Evolutionary conservation across 2,329 filamentous ascomycete species (phyloP), one percentile per base, ranked within the genome.

Genomic region (Calonectria multiphialidica): DNA sequence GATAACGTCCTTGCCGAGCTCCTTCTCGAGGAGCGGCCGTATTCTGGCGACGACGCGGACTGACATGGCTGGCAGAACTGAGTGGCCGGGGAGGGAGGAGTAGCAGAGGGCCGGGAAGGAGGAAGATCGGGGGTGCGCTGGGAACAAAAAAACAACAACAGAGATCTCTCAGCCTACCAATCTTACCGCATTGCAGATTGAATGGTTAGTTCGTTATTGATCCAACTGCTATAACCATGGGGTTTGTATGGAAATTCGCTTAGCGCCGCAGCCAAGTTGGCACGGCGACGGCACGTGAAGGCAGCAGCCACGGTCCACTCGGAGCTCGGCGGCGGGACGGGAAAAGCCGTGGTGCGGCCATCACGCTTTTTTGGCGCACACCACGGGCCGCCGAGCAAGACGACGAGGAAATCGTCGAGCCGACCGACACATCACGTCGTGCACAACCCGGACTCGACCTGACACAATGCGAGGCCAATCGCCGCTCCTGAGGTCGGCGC

Each of bases 21-120:
- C 97, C 75, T 93, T 92, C 78, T 94, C 93, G 74, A 98, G 91
- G 74, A 98, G 90, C 65, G 96, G 96, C 78, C 96, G 93, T 79
- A 99, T 94, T 77, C 97, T 91, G 72, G 96, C 96, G 75, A 98
- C 94, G 71, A 98, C 96, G 81, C 95, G 90, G 77, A 98, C 94
- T 73, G 89, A 89, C 91, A 92, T 91, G 75, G 72, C 78, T 57
- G 45, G 44, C 5, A 25, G 57, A 69, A 71, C 66, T 66, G 71
- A 75, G 63, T 71, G 57, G 75, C 61, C 63, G 64, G 68, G 63
- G 49, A 64, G 44, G 66, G 35, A 45, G 45, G 53, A 59, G n/a
- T n/a, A n/a, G 49, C 45, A 68, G 66, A 23, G 53, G 63, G 47
- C 74, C 71, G 70, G 57, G 66, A 68, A 73, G 44, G 40, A 73